Evolutionary conservation across 129 eudicot genomes (phyloP).

Genomic region (Rutidosis leptorrhynchoides): DNA sequence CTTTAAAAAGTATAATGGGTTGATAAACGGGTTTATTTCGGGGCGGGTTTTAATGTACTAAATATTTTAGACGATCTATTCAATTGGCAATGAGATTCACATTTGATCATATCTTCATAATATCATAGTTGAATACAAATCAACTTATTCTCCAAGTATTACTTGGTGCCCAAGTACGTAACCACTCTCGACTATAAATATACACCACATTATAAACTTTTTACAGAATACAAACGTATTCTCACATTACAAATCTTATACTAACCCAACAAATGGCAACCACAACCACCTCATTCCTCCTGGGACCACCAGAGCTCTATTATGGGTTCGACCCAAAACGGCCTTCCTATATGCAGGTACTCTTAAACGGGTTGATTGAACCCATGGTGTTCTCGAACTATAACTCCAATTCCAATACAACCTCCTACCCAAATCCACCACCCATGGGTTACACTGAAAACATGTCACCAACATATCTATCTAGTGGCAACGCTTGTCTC

Average conservation of each 20-base stretch:
- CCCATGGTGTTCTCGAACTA: conserved; percentile 24
- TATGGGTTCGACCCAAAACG: not conserved
- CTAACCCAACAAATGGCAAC: conserved; percentile 21
- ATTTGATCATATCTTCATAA: too few relatives aligned
- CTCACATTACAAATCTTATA: too few relatives aligned
- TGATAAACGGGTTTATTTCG: too few relatives aligned
- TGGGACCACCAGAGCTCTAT: conserved; percentile 22
- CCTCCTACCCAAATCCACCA: not conserved
- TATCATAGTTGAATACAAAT: too few relatives aligned
- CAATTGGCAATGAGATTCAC: too few relatives aligned
- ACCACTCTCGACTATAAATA: too few relatives aligned
- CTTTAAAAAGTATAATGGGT: too few relatives aligned
- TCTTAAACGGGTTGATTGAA: conserved; percentile 2
- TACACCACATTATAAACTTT: too few relatives aligned
- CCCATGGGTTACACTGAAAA: conserved; percentile 24
- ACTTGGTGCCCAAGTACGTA: too few relatives aligned
- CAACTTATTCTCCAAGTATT: too few relatives aligned
- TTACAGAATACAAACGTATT: not conserved
- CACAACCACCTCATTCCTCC: conserved; percentile 14
- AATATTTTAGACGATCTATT: too few relatives aligned
- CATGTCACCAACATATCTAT: conserved; percentile 14
- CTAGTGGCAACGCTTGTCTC: conserved; percentile 15
- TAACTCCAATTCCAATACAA: conserved; percentile 8
- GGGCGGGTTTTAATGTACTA: too few relatives aligned
- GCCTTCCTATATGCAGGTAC: not conserved